Percentiles rank a stretch among this genome's conserved stretches.
These are phyloP conservation scores for Larix sibirica DNA, from an alignment of 83 land plant genomes.

Conservation along the genomic window DNA sequence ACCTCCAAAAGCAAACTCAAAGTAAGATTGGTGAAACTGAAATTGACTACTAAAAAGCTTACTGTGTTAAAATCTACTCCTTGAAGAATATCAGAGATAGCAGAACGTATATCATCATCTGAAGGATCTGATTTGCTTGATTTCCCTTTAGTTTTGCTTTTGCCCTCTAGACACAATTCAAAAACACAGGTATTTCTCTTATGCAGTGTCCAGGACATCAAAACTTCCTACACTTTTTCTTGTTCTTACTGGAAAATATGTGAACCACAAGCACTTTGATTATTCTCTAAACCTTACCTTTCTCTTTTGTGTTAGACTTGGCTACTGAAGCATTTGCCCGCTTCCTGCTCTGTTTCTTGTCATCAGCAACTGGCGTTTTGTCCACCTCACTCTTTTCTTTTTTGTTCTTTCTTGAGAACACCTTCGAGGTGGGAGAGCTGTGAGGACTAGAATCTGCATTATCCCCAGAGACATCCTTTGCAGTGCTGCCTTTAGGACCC, in stretches of 20 bases:
- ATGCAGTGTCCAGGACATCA: background rate
- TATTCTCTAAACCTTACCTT: background rate
- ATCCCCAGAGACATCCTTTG: background rate
- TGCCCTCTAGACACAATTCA: background rate
- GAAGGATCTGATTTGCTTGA: conserved; percentile 3
- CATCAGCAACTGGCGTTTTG: background rate
- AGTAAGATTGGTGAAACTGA: background rate
- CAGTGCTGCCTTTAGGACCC: conserved; percentile 4
- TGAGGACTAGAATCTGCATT: background rate
- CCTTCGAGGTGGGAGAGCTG: conserved; percentile 8
- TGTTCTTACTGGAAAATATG: background rate
- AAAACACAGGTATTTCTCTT: background rate
- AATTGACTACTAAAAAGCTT: background rate
- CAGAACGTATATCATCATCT: conserved; percentile 5
- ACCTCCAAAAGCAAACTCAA: background rate
- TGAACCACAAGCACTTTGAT: background rate
- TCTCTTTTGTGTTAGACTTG: background rate
- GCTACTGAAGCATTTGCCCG: background rate
- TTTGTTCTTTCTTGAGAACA: conserved; percentile 13
- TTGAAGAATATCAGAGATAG: conserved; percentile 8
- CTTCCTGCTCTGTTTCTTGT: background rate
- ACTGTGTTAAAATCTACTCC: conserved; percentile 17
- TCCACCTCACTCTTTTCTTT: conserved; percentile 1
- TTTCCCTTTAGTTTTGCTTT: conserved; percentile 9
- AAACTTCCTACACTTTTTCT: no score